Base-by-base conservation (phyloP, 352 stramenopile genomes). In the Phytophthora capsici region DNA sequence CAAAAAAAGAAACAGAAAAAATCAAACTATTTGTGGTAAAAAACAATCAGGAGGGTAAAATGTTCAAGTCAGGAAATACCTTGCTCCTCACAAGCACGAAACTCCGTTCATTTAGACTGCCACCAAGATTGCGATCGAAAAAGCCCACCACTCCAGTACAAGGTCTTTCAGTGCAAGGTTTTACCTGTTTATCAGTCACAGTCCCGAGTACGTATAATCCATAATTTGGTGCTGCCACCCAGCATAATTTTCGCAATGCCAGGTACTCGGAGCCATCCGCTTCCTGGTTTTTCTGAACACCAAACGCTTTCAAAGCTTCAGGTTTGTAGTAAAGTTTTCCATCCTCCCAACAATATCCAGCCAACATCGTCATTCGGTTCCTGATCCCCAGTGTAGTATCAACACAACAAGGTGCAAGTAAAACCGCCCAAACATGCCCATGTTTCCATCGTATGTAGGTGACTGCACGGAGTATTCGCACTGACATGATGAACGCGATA, bases 221-320 rank as follows among this genome's bases (percentile, higher is more conserved):
- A 12, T 41, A 5, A n/a, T 13, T 41, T 19, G 36, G 36, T n/a
- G n/a, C 14, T n/a, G 7, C 14, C 16, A 41, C 2, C 36, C 36
- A 41, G 7, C 5, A 14, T 41, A 41, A 41, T 41, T 41, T 41
- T 41, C n/a, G 19, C 36, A 41, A 5, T 41, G 57, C 63, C 1
- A 71, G 40, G 25, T 57, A 66, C 28, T 71, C 48, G 1, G 8
- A 41, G 32, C 30, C 49, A 2, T 44, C 55, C 5, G 47, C 52
- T 23, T 57, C 55, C 17, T 53, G n/a, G 1, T 3, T 34, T 41
- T 57, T 60, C 3, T 66, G 16, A n/a, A 66, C 10, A 1, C 48
- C 55, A 34, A 66, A 38, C 19, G 62, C 17, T 56, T 53, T 70
- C 17, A 65, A 28, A 6, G 47, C 37, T 1, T 66, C 55, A 6